A percentile compares a stretch with the other conserved stretches of the same genome.
Conservation (phyloP, 169 alveolate species). For the Plasmodium vivax region DNA sequence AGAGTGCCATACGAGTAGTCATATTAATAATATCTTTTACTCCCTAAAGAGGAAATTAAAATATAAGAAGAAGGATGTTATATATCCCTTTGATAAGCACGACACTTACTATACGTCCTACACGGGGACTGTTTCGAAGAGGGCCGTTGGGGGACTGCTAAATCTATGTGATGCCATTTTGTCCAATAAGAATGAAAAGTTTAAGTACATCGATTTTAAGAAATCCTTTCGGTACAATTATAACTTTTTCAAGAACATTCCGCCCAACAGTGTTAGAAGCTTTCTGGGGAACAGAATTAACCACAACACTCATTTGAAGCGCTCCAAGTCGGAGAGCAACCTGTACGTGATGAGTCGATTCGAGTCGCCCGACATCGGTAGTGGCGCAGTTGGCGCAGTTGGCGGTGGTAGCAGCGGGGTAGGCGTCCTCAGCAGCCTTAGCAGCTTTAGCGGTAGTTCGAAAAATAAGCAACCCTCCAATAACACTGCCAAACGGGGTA, state of each 20-base stretch:
- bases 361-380: background rate
- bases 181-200: conserved; percentile 54
- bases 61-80: conserved; percentile 39
- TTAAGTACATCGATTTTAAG: conserved; percentile 61
- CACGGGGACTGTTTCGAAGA: conserved; percentile 78
- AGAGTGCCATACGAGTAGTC: conserved; percentile 44
- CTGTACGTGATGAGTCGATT: background rate
- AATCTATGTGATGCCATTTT: conserved; percentile 73
- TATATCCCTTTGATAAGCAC: conserved; percentile 63
- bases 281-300: background rate
- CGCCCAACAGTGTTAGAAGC: background rate
- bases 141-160: conserved; percentile 80
- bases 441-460: background rate
- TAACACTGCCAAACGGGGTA: background rate
- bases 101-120: conserved; percentile 78
- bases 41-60: conserved; percentile 42
- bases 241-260: conserved; percentile 23
- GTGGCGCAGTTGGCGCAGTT: background rate
- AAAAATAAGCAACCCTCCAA: background rate
- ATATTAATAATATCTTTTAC: conserved; percentile 55
- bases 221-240: conserved; percentile 50
- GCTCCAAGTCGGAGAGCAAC: conserved; percentile 43
- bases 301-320: background rate
- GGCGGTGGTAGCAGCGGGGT: background rate
- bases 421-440: too few relatives aligned